Base-by-base conservation (phyloP, 2,329 filamentous ascomycete species). In the Verticillium tricorpus region DNA sequence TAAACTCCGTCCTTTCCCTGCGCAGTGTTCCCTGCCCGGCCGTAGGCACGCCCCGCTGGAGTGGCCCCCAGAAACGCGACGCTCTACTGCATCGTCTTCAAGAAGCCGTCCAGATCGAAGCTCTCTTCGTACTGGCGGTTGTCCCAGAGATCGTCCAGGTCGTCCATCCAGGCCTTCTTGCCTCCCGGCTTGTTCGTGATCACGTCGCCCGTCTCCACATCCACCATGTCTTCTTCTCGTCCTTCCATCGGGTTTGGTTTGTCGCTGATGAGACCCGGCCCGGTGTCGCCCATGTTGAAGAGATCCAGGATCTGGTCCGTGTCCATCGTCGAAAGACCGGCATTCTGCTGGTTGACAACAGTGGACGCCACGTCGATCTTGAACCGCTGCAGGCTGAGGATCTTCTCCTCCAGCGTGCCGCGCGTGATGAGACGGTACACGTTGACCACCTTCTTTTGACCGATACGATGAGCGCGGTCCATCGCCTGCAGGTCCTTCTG, bases 371-470 rank as follows among this genome's bases (percentile, higher is more conserved):
- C 93, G 75, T 99, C 95, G 71, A 99, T 97, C 82, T 99, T 99
- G 88, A 99, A 99, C 59, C 95, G 90, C 86, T 99, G 95, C 61
- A 99, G 88, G 72, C 91, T 96, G 71, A 99, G 80, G 72, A 99
- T 99, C 85, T 99, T 99, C 81, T 99, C 95, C 76, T 99, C 95
- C 57, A 99, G 79, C 2, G 96, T 99, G 65, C 95, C 95, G 67
- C 95, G 86, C 6, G 95, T 99, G 70, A 99, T 95, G 67, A 99
- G 84, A 28, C 95, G 92, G 77, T 99, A 99, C 17, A 99, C 95
- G 72, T 99, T 99, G 68, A 99, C 95, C 40, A 98, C 95, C 85
- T 98, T 99, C 87, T 99, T 99, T 80, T 99, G 95, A 2, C 95
- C 95, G 70, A 99, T 98, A 69, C 95, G 89, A 81, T 99, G 95